Evolutionary conservation across 345 rosid genomes (phyloP).

Genomic region (Clarkia xantiana): DNA sequence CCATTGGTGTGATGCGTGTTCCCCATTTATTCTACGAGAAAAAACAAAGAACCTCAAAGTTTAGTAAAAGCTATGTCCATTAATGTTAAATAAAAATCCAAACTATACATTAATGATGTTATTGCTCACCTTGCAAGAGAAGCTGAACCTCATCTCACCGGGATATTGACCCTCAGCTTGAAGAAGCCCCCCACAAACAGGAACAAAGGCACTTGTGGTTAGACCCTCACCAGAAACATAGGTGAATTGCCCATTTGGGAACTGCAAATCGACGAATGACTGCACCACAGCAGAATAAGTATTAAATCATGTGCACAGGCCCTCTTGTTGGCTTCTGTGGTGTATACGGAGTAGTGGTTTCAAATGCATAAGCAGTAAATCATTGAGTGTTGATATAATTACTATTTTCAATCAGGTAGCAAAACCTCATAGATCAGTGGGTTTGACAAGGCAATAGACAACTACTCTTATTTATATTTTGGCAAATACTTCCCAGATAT

Average conservation of each 20-base stretch:
- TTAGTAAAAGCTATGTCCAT: not conserved
- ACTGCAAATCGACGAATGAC: constrained; percentile 92
- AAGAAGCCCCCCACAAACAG: constrained; percentile 77
- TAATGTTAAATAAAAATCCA: not conserved
- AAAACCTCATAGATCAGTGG: too few species aligned
- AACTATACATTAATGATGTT: not conserved
- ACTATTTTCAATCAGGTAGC: too few species aligned
- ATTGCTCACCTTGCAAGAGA: constrained; percentile 60
- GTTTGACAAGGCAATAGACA: too few species aligned
- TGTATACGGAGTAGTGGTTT: too few species aligned
- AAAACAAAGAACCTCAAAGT: not conserved
- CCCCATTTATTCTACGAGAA: constrained; percentile 72
- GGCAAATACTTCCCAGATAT: too few species aligned
- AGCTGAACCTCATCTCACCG: constrained; percentile 94
- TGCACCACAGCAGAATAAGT: constrained; percentile 15
- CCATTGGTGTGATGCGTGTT: constrained; percentile 67
- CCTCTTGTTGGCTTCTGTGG: not conserved
- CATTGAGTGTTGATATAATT: too few species aligned
- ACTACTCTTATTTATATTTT: too few species aligned
- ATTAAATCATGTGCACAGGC: not conserved
- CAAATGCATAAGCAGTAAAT: too few species aligned
- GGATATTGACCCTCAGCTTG: constrained; percentile 98
- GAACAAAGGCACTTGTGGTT: constrained; percentile 79
- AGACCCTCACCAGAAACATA: constrained; percentile 88
- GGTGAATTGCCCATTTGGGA: constrained; percentile 86